Percentiles rank a stretch among this genome's conserved stretches.
phyloP scores from a whole-genome alignment of 768 basidiomycete species.

The Pleurotus ostreatus region DNA sequence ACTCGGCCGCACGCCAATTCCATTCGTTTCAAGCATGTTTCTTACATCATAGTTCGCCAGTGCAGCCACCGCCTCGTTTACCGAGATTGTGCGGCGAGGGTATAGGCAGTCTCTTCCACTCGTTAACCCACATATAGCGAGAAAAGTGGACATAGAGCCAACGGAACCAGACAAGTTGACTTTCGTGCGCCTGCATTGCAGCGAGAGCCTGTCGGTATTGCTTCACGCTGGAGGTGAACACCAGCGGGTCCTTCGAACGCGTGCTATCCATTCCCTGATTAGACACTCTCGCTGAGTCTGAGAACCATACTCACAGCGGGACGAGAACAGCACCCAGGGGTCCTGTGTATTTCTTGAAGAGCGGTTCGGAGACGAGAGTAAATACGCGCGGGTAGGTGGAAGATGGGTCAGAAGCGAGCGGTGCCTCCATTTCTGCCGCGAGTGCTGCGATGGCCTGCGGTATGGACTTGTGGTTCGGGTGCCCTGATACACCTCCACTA shows the following conservation, averaged over 20 bases:
- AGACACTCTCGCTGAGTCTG: too few relatives aligned
- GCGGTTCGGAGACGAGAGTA: conserved; percentile 55
- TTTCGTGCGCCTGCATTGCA: conserved; percentile 71
- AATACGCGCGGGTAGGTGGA: conserved; percentile 36
- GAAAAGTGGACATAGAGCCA: conserved; percentile 80
- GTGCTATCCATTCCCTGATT: neutral
- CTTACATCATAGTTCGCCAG: neutral
- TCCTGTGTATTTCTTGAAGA: conserved; percentile 58
- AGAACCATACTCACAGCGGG: conserved; percentile 30
- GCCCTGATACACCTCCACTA: conserved; percentile 66
- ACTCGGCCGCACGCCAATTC: neutral
- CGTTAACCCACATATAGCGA: conserved; percentile 91
- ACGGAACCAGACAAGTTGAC: conserved; percentile 87
- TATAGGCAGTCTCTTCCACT: conserved; percentile 54
- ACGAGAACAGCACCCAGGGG: conserved; percentile 45
- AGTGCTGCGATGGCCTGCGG: conserved; percentile 51
- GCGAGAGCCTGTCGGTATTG: conserved; percentile 53
- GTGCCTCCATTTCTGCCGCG: conserved; percentile 16
- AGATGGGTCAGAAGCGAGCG: neutral
- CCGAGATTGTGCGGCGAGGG: neutral
- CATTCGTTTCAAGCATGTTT: neutral
- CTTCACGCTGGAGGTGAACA: conserved; percentile 53
- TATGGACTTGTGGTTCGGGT: conserved; percentile 83
- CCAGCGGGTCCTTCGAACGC: conserved; percentile 16
- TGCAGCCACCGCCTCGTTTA: neutral